Evolutionary conservation across 2,329 filamentous ascomycete genomes (phyloP).

Genomic region (Pyrenochaeta sp.): DNA sequence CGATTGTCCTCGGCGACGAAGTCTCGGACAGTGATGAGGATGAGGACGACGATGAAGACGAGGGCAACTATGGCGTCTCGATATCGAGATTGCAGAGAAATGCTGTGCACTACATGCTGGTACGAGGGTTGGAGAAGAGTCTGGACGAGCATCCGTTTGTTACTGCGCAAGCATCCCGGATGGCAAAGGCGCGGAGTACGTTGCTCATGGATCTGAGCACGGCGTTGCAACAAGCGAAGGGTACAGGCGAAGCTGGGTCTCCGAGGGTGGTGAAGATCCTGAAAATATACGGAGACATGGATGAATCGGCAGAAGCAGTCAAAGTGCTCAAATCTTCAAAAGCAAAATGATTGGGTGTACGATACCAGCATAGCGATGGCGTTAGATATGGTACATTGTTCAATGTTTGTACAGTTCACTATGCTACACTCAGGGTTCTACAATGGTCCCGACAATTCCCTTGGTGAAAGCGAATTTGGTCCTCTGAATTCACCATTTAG

Average conservation of each 20-base stretch:
- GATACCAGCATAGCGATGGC: slow-evolving; percentile 55
- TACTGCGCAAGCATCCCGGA: slow-evolving; percentile 61
- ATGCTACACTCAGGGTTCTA: slow-evolving; percentile 30
- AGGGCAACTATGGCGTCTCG: slow-evolving; percentile 35
- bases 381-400: slow-evolving; percentile 51
- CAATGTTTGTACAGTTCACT: slow-evolving; percentile 41
- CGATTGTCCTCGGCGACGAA: slow-evolving; percentile 17
- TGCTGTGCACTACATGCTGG: slow-evolving; percentile 64
- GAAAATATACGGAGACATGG: slow-evolving; percentile 67
- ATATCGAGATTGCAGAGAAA: slow-evolving; percentile 61
- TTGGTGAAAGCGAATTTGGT: slow-evolving; percentile 47
- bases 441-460: slow-evolving; percentile 47
- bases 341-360: slow-evolving; percentile 16
- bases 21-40: slow-evolving; percentile 31
- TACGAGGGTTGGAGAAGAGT: slow-evolving; percentile 59
- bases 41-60: slow-evolving; percentile 46
- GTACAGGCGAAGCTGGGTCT: slow-evolving; percentile 47
- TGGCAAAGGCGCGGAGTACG: slow-evolving; percentile 66
- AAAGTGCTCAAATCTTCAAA: slow-evolving; percentile 59
- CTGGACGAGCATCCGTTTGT: slow-evolving; percentile 71
- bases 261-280: slow-evolving; percentile 62
- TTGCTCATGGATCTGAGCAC: slow-evolving; percentile 70
- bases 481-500: slow-evolving; percentile 80
- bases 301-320: slow-evolving; percentile 65
- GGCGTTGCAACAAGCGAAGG: slow-evolving; percentile 65